These are phyloP conservation scores for Dothideomycetes sp. DNA, from an alignment of 2,329 filamentous ascomycete species.

Conservation along the genomic window DNA sequence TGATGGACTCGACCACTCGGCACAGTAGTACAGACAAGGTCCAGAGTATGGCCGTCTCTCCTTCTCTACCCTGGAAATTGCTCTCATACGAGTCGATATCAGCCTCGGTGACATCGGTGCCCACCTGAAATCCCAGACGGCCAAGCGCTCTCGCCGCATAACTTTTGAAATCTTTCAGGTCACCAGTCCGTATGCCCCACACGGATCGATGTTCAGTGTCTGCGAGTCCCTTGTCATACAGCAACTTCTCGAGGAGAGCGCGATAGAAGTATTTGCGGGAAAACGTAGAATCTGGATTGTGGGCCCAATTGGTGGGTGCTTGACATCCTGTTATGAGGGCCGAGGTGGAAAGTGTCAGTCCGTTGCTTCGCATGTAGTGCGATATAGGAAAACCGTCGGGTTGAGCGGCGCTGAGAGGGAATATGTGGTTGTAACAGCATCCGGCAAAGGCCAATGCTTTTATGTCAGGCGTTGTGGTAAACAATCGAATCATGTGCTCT, in stretches of 20 bases:
- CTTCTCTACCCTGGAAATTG: conserved; percentile 1
- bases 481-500: conserved; percentile 10
- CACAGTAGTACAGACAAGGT: conserved; percentile 10
- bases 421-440: conserved; percentile 11
- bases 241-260: conserved; percentile 10
- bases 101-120: conserved; percentile 4
- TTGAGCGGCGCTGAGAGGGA: conserved; percentile 1
- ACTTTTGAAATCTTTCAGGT: conserved; percentile 4
- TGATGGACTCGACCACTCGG: conserved; percentile 9
- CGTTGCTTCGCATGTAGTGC: conserved; percentile 8
- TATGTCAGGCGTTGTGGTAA: conserved; percentile 3
- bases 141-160: conserved; percentile 8
- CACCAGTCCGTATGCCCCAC: conserved; percentile 10
- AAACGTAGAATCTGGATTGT: conserved; percentile 9
- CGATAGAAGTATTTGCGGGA: conserved; percentile 10
- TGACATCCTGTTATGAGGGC: conserved; percentile 11
- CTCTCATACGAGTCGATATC: conserved; percentile 9
- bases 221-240: conserved; percentile 9
- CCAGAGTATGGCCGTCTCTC: conserved; percentile 10
- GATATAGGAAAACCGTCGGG: conserved; percentile 10
- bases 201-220: conserved; percentile 5
- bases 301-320: conserved; percentile 11
- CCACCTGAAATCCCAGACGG: conserved; percentile 4
- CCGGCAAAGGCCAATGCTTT: conserved; percentile 8
- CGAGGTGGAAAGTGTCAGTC: conserved; percentile 8